These are phyloP conservation scores for Trypanosoma cruzi DNA, from an alignment of 208 protist species.

Conservation along the genomic window DNA sequence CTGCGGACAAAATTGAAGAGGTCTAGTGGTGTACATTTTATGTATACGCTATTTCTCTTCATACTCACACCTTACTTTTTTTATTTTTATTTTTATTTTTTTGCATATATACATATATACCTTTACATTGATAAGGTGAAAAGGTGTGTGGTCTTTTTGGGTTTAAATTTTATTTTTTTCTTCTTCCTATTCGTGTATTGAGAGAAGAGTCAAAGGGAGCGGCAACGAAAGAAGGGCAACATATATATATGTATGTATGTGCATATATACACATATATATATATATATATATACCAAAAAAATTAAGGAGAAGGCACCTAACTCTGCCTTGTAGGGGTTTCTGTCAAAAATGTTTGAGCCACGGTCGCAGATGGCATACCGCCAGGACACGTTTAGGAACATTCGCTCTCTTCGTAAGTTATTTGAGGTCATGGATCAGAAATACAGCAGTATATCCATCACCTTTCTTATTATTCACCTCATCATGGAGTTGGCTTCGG, in stretches of 20 bases:
- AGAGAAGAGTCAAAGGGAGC: too few relatives aligned
- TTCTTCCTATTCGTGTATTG: too few relatives aligned
- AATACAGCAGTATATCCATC: conserved; percentile 61
- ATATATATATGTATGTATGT: too few relatives aligned
- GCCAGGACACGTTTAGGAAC: conserved; percentile 13
- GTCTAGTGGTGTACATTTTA: not conserved
- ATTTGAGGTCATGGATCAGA: conserved; percentile 46
- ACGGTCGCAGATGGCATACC: not conserved
- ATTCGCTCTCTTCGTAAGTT: conserved; percentile 50
- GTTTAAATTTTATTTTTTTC: too few relatives aligned
- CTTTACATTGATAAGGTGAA: not conserved
- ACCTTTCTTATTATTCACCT: conserved; percentile 52
- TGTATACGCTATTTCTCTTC: not conserved
- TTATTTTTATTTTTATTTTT: not conserved
- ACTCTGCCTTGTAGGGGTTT: not conserved
- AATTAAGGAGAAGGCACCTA: not conserved
- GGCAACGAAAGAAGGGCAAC: too few relatives aligned
- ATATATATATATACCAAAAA: too few relatives aligned
- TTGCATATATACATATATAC: not conserved
- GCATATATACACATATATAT: too few relatives aligned
- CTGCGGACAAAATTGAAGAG: not conserved
- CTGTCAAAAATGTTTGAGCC: conserved; percentile 9
- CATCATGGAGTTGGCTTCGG: conserved; percentile 55
- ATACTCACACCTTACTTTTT: not conserved
- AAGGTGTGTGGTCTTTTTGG: too few relatives aligned